Base-by-base conservation (phyloP, 176 grass and related monocot species). In the Urochloa ruziziensis region DNA sequence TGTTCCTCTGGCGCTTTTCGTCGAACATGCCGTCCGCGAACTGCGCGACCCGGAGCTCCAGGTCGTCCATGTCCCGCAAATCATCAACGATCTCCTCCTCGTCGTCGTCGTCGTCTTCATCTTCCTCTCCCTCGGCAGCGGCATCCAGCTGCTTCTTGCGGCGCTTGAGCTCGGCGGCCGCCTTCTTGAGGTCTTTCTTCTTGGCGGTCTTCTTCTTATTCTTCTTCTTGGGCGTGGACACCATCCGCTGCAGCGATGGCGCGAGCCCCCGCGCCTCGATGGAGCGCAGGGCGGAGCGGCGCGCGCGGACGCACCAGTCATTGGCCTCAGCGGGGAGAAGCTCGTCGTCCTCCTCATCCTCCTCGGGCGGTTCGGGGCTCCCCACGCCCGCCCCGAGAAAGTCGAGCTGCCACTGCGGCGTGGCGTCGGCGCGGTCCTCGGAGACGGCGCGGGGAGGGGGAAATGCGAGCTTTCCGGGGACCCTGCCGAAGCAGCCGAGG, bases 291-390 rank as follows among this genome's bases (percentile, higher is more conserved):
- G 96, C 96, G 25, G 88, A 52, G 52, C 86, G 89, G 64, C 96
- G 91, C 24, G 92, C 92, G 66, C 87, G 86, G 27, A 95, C 88
- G 75, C 96, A 98, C 96, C 92, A 98, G 82, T 93, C 91, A 49
- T 58, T 95, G 79, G 82, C 86, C 23, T 70, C 87, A 15, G 82
- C 81, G 13, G 90, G 88, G 19, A 88, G 82, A 6, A 73, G 75
- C 43, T 85, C 59, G 10, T 85, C 82, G 1, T 57, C 74, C 1
- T 54, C 87, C 27, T 87, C 73, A 4, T 81, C 49, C 21, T 88
- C 63, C 49, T 11, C 70, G 18, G 56, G 65, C 35, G 19, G 5
- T 13, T 73, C 29, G 19, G 15, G 28, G 29, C 0, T 17, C 28
- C 62, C 79, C 13, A 32, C 13, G 46, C 25, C 34, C 4, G 78